These are phyloP conservation scores for Agarophyton chilense DNA, from an alignment of 23 red algal species.

Conservation along the genomic window DNA sequence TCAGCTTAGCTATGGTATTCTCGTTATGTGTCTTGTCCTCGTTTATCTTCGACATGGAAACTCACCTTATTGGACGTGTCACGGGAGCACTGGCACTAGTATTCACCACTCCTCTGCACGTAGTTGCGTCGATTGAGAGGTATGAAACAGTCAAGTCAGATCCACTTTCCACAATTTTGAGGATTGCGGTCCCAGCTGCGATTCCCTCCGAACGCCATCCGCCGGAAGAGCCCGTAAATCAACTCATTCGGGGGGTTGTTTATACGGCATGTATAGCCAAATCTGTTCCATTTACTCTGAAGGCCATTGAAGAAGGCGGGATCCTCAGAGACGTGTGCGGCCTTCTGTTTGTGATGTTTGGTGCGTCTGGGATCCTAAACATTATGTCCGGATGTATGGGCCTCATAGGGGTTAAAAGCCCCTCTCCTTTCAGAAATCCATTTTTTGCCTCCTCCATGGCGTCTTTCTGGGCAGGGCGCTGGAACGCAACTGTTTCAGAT, in stretches of 20 bases:
- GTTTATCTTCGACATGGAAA: conserved; percentile 20
- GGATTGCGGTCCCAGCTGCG: conserved; percentile 47
- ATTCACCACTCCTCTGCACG: conserved; percentile 44
- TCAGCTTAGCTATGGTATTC: not conserved
- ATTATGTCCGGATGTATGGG: conserved; percentile 27
- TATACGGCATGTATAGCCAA: not conserved
- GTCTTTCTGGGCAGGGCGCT: conserved; percentile 36
- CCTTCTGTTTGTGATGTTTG: conserved; percentile 30
- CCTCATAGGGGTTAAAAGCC: conserved; percentile 20
- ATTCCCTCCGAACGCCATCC: conserved; percentile 5
- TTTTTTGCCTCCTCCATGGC: conserved; percentile 27
- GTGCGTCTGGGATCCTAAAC: conserved; percentile 33
- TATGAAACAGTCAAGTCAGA: not conserved
- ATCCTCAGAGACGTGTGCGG: conserved; percentile 11
- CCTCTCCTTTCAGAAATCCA: conserved; percentile 34
- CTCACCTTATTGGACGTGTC: conserved; percentile 32
- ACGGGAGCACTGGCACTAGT: conserved; percentile 19
- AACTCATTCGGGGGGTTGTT: conserved; percentile 14
- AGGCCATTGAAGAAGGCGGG: conserved; percentile 25
- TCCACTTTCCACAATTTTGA: conserved; percentile 21
- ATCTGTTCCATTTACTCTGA: not conserved
- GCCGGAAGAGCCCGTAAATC: conserved; percentile 10
- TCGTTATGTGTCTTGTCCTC: conserved; percentile 14
- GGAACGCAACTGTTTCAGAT: conserved; percentile 67
- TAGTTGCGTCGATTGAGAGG: conserved; percentile 13